Conservation (phyloP, 192 early-diverging fungal genomes). For the Coemansia sp. region DNA sequence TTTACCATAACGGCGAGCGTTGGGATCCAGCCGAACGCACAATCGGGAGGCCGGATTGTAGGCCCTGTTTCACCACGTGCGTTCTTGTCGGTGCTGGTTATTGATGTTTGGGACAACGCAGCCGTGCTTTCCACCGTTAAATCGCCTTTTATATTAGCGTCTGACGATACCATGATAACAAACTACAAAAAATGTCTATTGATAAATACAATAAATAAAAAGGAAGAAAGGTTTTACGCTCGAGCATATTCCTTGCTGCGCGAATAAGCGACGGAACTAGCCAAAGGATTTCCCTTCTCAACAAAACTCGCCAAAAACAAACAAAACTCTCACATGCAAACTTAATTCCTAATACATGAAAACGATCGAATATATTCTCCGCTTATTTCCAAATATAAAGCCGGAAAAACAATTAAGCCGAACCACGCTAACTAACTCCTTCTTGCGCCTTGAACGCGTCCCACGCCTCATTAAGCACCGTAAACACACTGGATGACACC, state of each 20-base stretch:
- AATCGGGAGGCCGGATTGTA: constrained; percentile 22
- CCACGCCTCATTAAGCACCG: constrained; percentile 91
- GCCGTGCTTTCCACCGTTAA: constrained; percentile 3
- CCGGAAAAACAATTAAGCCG: background rate
- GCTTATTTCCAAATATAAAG: constrained; percentile 10
- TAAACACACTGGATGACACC: constrained; percentile 88
- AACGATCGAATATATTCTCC: constrained; percentile 20
- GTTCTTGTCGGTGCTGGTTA: background rate
- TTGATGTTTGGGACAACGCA: background rate
- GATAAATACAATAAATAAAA: background rate
- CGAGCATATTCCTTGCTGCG: background rate
- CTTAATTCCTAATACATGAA: background rate
- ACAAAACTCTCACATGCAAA: background rate
- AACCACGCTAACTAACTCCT: constrained; percentile 39
- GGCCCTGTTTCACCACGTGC: too few relatives aligned
- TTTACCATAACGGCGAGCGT: constrained; percentile 54
- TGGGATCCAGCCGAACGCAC: constrained; percentile 42
- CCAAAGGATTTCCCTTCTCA: background rate
- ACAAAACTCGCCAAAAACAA: background rate
- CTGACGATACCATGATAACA: background rate
- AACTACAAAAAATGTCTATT: background rate
- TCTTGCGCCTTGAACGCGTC: constrained; percentile 89
- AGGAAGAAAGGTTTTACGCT: background rate
- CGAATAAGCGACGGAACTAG: background rate
- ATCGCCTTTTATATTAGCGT: background rate